Evolutionary conservation across 495 filamentous ascomycete genomes (phyloP).

Genomic region (Neurospora sp.): DNA sequence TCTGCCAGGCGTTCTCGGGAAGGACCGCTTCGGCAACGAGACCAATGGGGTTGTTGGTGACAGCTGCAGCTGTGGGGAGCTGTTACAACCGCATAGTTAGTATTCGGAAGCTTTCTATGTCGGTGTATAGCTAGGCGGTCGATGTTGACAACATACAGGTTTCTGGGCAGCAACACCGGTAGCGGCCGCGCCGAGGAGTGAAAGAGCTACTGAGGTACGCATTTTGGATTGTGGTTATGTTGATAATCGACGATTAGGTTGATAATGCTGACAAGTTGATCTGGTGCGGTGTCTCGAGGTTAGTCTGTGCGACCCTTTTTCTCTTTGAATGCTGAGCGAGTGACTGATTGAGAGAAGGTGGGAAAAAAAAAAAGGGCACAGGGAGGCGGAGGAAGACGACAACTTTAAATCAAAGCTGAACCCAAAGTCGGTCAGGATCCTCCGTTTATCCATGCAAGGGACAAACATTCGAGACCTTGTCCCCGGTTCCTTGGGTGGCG

Average conservation of each 20-base stretch:
- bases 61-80: constrained; percentile 45
- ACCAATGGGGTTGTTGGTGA: constrained; percentile 53
- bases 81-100: constrained; percentile 21
- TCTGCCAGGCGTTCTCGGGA: constrained; percentile 39
- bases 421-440: background rate
- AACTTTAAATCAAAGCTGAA: background rate
- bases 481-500: background rate
- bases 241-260: background rate
- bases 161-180: constrained; percentile 1
- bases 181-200: background rate
- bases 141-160: constrained; percentile 3
- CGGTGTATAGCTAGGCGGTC: background rate
- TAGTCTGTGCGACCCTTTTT: background rate
- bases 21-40: constrained; percentile 50
- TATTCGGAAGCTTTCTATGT: background rate
- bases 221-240: background rate
- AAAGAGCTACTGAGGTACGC: background rate
- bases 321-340: background rate
- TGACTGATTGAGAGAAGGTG: background rate
- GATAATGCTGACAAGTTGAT: background rate
- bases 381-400: background rate
- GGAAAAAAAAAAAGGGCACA: background rate
- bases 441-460: background rate
- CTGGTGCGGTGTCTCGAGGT: background rate
- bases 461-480: background rate